phyloP scores from a whole-genome alignment of 129 eudicot species.

The Mikania micrantha region DNA sequence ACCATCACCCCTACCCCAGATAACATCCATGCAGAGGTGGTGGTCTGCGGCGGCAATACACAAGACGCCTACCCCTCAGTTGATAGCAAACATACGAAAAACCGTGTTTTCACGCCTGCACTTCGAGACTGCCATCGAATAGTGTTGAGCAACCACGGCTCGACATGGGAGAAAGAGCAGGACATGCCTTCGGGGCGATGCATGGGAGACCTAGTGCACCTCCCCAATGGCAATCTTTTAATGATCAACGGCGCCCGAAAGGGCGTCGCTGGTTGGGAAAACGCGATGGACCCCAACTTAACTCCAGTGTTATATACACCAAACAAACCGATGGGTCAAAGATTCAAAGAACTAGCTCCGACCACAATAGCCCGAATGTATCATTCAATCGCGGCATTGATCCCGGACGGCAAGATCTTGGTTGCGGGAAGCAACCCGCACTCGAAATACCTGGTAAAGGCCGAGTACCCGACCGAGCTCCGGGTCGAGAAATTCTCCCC shows the following conservation, averaged over 20 bases:
- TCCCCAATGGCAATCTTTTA: constrained; percentile 66
- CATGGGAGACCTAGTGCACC: constrained; percentile 71
- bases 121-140: constrained; percentile 62
- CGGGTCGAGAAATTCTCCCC: constrained; percentile 75
- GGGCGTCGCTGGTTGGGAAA: constrained; percentile 72
- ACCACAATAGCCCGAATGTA: constrained; percentile 66
- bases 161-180: constrained; percentile 61
- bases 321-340: constrained; percentile 29
- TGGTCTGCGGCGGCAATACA: constrained; percentile 72
- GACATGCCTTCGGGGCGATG: constrained; percentile 62
- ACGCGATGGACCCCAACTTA: constrained; percentile 51
- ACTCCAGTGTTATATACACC: constrained; percentile 53
- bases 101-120: constrained; percentile 36
- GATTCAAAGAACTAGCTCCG: constrained; percentile 41
- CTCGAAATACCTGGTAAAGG: constrained; percentile 25
- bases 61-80: constrained; percentile 25
- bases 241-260: constrained; percentile 64
- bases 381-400: constrained; percentile 57
- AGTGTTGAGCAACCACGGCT: neutral
- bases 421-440: constrained; percentile 82
- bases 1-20: neutral
- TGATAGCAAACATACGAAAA: too few species aligned
- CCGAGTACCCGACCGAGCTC: constrained; percentile 50
- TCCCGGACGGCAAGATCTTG: constrained; percentile 51
- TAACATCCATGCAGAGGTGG: constrained; percentile 30